Evolutionary conservation across 2,329 filamentous ascomycete species (phyloP), one percentile per base, ranked within the genome.

Genomic region (Sporothrix phasma): DNA sequence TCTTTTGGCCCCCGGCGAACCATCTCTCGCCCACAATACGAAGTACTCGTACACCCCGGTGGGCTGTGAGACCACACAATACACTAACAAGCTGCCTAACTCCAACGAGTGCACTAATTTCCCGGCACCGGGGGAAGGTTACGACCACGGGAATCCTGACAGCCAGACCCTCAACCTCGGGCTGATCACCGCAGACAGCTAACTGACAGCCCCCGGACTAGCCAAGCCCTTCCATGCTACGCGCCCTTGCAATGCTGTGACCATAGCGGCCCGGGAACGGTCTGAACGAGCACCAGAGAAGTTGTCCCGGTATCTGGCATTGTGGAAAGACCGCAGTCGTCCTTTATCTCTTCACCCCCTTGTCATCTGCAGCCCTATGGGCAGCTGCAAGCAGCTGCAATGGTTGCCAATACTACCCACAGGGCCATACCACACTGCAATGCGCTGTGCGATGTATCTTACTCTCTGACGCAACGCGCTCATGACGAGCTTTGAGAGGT

Each of bases 321-420:
- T 34, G 31, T 8, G 24, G 26, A 13, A n/a, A 31, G 26, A n/a
- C 49, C 19, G 29, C 17, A 5, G 4, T 11, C 54, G 6, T 11
- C 13, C 13, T 45, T 22, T 22, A 56, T 56, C 53, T 22, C 43
- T 11, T 15, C 22, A 24, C 61, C 61, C 61, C 34, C n/a, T n/a
- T 56, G 61, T 56, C 61, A 46, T n/a, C 61, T 63, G 61, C 61
- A 63, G 61, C 61, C 61, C 61, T 63, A 63, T 19, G 46, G 39
- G 37, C 60, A 10, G 47, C 47, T 53, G 47, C 47, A 51, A 53
- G 19, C 26, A 53, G 29, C 47, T 53, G 26, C 47, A 53, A 34
- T 34, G 19, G 47, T 53, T 7, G 17, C 19, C 29, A 10, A 34
- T 53, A n/a, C 26, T 53, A 34, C 47, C n/a, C n/a, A n/a, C n/a